Evolutionary conservation across 495 filamentous ascomycete genomes (phyloP).

Genomic region (Aspergillus ostianus): DNA sequence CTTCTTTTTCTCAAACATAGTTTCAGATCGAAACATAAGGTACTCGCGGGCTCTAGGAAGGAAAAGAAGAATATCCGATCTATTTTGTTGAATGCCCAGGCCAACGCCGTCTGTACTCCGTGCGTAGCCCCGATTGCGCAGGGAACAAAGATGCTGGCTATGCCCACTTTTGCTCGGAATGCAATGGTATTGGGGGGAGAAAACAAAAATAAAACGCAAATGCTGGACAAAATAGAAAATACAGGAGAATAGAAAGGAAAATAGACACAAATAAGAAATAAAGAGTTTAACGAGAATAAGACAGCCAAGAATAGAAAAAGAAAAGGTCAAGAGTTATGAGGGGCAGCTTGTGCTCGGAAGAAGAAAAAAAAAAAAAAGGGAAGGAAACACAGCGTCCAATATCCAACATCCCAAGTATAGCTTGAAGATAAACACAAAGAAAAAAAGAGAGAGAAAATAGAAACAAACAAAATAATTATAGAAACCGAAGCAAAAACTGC

Average conservation of each 20-base stretch:
- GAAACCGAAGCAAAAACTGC: neutral
- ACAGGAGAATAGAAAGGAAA: neutral
- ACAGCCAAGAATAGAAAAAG: conserved; percentile 20
- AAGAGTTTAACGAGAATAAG: conserved; percentile 15
- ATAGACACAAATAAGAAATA: conserved; percentile 7
- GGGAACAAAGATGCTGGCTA: neutral
- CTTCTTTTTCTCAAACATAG: neutral
- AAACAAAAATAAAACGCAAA: neutral
- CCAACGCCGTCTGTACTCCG: neutral
- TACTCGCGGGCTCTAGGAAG: neutral
- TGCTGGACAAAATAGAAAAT: neutral
- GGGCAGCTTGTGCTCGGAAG: conserved; percentile 2
- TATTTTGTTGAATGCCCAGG: neutral
- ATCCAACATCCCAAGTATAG: neutral
- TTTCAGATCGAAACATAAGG: neutral
- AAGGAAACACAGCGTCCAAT: neutral
- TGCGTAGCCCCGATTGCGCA: neutral
- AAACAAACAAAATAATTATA: neutral
- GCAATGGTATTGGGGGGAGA: neutral
- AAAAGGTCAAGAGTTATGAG: neutral
- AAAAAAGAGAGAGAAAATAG: too few relatives aligned
- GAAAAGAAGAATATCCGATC: neutral
- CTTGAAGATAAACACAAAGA: neutral
- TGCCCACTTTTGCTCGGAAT: neutral
- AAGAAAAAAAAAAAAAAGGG: neutral